Conservation (phyloP, 148 eudicot genomes). For the Rhododendron ovatum region DNA sequence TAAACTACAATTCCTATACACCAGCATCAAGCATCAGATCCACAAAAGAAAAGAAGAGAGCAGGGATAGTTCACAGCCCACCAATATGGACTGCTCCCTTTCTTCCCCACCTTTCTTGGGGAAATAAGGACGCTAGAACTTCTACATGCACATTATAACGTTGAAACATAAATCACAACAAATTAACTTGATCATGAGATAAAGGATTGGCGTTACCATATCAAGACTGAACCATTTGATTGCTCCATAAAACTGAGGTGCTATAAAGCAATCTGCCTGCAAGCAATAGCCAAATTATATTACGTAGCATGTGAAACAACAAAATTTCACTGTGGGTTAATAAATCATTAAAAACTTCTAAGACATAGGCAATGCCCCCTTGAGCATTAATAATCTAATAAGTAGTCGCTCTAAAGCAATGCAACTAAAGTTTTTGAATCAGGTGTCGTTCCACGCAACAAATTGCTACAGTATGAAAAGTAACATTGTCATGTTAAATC, state of each 20-base stretch:
- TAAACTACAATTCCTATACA: background rate
- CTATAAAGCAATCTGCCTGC: slow-evolving; percentile 85
- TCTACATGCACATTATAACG: background rate
- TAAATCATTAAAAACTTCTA: no score
- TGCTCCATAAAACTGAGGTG: slow-evolving; percentile 68
- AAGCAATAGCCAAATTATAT: background rate
- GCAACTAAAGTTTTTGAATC: background rate
- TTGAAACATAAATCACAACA: background rate
- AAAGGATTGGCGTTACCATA: slow-evolving; percentile 40
- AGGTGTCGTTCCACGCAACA: background rate
- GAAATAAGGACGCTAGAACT: background rate
- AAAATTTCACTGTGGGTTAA: background rate
- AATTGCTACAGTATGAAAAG: background rate
- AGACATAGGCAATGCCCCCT: no score
- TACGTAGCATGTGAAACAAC: background rate
- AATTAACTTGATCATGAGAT: background rate
- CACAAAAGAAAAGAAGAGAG: background rate
- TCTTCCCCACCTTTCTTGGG: background rate
- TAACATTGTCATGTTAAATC: background rate
- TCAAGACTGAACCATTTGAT: slow-evolving; percentile 55
- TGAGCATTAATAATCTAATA: background rate
- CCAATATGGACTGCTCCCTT: background rate
- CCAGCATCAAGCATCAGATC: background rate
- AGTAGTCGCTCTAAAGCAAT: background rate
- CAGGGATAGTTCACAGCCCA: background rate